Conservation (phyloP, 2,329 filamentous ascomycete genomes). For the Aspergillus unguis region DNA sequence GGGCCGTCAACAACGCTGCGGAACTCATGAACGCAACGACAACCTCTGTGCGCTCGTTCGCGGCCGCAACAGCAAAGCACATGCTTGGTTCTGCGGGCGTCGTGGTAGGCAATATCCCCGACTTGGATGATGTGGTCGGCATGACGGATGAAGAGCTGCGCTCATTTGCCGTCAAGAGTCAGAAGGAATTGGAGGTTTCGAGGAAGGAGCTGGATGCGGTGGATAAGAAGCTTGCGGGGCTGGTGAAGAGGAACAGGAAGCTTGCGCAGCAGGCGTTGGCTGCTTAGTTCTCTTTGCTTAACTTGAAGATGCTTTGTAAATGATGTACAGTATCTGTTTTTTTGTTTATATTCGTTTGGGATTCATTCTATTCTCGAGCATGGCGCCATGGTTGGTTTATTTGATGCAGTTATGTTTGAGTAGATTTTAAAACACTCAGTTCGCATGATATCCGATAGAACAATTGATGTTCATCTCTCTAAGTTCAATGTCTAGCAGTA, state of each 20-base stretch:
- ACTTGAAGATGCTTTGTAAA: neutral
- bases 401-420: too few relatives aligned
- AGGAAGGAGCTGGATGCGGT: slow-evolving; percentile 61
- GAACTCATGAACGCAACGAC: slow-evolving; percentile 36
- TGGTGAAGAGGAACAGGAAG: slow-evolving; percentile 44
- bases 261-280: slow-evolving; percentile 41
- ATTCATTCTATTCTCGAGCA: too few relatives aligned
- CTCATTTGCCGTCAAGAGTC: slow-evolving; percentile 38
- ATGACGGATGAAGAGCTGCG: slow-evolving; percentile 43
- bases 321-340: neutral
- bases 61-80: slow-evolving; percentile 36
- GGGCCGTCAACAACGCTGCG: slow-evolving; percentile 35
- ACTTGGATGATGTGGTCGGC: slow-evolving; percentile 40
- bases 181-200: slow-evolving; percentile 68
- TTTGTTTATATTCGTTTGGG: too few relatives aligned
- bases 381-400: too few relatives aligned
- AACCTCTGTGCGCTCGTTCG: slow-evolving; percentile 35
- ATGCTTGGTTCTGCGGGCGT: slow-evolving; percentile 34
- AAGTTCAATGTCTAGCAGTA: too few relatives aligned
- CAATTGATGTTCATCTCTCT: too few relatives aligned
- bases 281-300: slow-evolving; percentile 9
- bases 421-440: too few relatives aligned
- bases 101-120: slow-evolving; percentile 30
- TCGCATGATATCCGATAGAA: too few relatives aligned
- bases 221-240: slow-evolving; percentile 42